Conservation (phyloP, 1,139 yeast species). For the Scheffersomyces lignicola region DNA sequence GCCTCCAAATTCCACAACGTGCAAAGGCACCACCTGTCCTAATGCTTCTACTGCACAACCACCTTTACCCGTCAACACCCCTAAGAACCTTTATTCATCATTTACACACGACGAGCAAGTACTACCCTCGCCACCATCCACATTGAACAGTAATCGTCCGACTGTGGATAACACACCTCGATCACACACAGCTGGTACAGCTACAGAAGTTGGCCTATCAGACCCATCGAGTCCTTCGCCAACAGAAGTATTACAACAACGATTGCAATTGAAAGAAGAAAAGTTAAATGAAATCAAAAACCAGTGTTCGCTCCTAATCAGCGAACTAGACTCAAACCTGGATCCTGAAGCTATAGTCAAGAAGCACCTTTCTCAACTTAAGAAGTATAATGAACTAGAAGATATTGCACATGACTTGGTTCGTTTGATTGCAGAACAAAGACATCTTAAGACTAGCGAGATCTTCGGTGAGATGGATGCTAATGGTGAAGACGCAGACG, state of each 20-base stretch:
- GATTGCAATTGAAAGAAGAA: constrained; percentile 21
- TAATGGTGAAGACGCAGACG: background rate
- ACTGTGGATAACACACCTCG: background rate
- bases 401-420: constrained; percentile 52
- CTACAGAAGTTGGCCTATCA: background rate
- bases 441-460: constrained; percentile 41
- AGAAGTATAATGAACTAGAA: constrained; percentile 49
- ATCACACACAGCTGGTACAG: background rate
- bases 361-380: constrained; percentile 42
- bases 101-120: background rate
- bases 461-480: constrained; percentile 35
- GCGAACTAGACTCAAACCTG: constrained; percentile 32
- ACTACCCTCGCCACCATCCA: background rate
- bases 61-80: too few relatives aligned
- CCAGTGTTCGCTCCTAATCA: constrained; percentile 35
- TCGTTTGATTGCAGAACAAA: constrained; percentile 51
- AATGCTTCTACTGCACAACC: background rate
- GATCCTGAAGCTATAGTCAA: constrained; percentile 39
- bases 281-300: constrained; percentile 34
- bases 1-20: background rate
- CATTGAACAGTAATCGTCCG: background rate
- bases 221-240: background rate
- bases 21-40: background rate
- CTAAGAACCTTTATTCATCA: too few relatives aligned
- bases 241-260: constrained; percentile 9